Conservation (phyloP, 306 rosid genomes). For the Trichosanthes cucumerina region DNA sequence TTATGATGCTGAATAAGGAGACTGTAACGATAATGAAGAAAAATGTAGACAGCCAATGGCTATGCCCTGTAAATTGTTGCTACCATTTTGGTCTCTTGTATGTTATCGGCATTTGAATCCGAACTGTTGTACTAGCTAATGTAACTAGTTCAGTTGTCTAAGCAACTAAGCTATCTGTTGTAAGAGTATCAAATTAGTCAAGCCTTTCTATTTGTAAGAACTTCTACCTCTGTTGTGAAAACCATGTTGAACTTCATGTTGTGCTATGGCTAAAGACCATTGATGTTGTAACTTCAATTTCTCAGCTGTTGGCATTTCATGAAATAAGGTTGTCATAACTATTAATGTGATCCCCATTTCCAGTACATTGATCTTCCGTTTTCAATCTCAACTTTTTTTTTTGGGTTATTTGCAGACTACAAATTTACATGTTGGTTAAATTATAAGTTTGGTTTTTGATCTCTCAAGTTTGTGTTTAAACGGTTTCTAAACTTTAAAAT, state of each 20-base stretch:
- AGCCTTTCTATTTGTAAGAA: neutral
- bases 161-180: slow-evolving; percentile 7
- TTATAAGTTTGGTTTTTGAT: too few relatives aligned
- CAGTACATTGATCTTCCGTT: neutral
- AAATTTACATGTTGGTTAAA: neutral
- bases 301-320: slow-evolving; percentile 6
- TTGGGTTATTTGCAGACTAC: neutral
- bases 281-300: neutral
- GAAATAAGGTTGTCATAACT: slow-evolving; percentile 7
- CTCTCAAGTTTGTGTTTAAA: too few relatives aligned
- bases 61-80: slow-evolving; percentile 12
- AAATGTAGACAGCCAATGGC: neutral
- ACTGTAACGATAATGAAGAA: slow-evolving; percentile 45
- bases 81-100: neutral
- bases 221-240: slow-evolving; percentile 6
- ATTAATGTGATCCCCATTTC: neutral
- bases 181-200: neutral
- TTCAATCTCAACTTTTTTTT: neutral
- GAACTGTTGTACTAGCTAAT: slow-evolving; percentile 2
- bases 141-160: slow-evolving; percentile 7
- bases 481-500: too few relatives aligned
- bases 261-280: neutral
- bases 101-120: slow-evolving; percentile 9
- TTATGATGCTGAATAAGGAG: slow-evolving; percentile 48
- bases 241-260: slow-evolving; percentile 2